These are phyloP conservation scores for Podila horticola DNA, from an alignment of 192 early-diverging fungal genomes.

Conservation along the genomic window DNA sequence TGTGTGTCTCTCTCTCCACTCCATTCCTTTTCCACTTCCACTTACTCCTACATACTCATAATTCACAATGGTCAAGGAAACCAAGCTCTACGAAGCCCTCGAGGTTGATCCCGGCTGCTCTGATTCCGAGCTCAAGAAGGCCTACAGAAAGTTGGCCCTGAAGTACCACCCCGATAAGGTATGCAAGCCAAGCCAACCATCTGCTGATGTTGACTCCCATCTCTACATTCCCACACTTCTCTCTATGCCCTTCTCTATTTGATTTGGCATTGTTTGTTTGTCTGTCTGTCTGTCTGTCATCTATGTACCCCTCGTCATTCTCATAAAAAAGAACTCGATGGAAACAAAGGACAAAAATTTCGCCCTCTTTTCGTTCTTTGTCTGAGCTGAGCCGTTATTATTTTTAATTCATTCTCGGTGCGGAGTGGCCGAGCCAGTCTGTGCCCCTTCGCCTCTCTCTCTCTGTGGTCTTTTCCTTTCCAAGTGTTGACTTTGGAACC, in stretches of 20 bases:
- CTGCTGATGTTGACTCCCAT: slow-evolving; percentile 6
- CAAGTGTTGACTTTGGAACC: neutral
- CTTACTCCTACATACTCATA: slow-evolving; percentile 9
- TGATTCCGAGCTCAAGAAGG: slow-evolving; percentile 94
- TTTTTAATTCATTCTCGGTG: neutral
- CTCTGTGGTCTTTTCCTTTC: neutral
- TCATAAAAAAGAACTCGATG: slow-evolving; percentile 1
- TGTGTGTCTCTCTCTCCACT: neutral
- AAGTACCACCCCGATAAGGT: slow-evolving; percentile 91
- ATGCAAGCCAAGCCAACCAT: slow-evolving; percentile 3
- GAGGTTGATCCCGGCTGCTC: slow-evolving; percentile 80
- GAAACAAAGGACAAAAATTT: neutral
- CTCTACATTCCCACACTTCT: neutral
- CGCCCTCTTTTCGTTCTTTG: neutral
- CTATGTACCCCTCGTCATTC: neutral
- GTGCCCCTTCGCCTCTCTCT: neutral
- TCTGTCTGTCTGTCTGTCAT: neutral
- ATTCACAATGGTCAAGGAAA: slow-evolving; percentile 70
- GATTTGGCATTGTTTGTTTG: too few relatives aligned
- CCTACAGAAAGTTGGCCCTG: slow-evolving; percentile 96
- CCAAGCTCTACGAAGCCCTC: slow-evolving; percentile 92
- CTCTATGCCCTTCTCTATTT: too few relatives aligned
- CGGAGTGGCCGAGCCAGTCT: neutral
- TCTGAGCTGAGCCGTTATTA: slow-evolving; percentile 1
- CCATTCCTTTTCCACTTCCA: neutral